These are phyloP conservation scores for Didymella sp. DNA, from an alignment of 2,329 filamentous ascomycete genomes.

Conservation along the genomic window DNA sequence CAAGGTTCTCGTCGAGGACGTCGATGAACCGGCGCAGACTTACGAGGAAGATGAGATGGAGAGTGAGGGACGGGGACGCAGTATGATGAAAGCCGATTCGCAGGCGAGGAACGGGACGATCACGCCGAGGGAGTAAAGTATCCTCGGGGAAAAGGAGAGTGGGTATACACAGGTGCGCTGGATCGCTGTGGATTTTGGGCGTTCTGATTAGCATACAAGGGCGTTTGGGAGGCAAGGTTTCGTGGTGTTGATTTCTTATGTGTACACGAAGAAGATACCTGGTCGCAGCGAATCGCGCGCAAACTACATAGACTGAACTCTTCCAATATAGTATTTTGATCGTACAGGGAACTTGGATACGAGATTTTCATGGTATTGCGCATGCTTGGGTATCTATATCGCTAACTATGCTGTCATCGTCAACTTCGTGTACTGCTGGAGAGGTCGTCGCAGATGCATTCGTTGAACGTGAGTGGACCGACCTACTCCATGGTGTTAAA, in stretches of 20 bases:
- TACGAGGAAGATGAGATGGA: conserved; percentile 6
- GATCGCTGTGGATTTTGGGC: not conserved
- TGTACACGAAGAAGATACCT: conserved; percentile 17
- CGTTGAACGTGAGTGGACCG: too few species aligned
- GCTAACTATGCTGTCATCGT: not conserved
- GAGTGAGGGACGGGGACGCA: conserved; percentile 1
- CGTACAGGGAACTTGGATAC: too few species aligned
- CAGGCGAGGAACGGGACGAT: not conserved
- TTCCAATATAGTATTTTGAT: not conserved
- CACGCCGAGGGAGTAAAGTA: conserved; percentile 1
- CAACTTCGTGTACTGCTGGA: not conserved
- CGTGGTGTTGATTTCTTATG: conserved; percentile 3
- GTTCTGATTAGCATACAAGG: not conserved
- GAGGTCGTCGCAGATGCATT: not conserved
- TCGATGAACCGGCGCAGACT: conserved; percentile 5
- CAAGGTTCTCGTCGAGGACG: conserved; percentile 14
- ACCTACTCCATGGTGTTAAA: conserved; percentile 24
- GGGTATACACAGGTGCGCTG: conserved; percentile 2
- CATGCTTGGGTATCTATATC: conserved; percentile 3
- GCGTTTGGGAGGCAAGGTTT: not conserved
- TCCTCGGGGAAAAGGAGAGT: not conserved
- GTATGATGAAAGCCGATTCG: conserved; percentile 8
- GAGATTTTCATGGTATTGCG: not conserved
- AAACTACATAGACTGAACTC: conserved; percentile 7
- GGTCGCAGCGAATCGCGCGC: conserved; percentile 15